Conservation (phyloP, 2,329 filamentous ascomycete species). For the Botrytis hyacinthi region DNA sequence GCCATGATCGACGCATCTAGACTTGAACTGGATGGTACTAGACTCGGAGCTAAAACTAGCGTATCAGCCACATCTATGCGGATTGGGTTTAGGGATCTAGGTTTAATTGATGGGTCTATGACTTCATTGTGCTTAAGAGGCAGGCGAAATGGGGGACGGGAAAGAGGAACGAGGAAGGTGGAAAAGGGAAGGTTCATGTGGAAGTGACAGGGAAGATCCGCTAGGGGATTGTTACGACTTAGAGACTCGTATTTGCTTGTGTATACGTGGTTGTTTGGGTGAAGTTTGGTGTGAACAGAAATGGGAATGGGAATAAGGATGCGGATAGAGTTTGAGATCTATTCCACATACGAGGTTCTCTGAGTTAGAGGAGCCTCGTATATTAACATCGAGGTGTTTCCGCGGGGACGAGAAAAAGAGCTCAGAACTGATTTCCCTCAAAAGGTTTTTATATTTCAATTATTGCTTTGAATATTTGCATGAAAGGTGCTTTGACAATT, state of each 20-base stretch:
- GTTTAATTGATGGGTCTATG: background rate
- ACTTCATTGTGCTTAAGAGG: slow-evolving; percentile 6
- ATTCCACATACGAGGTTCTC: background rate
- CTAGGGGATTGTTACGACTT: background rate
- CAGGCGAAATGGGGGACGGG: background rate
- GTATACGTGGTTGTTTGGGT: background rate
- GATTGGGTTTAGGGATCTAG: background rate
- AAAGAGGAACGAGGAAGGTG: background rate
- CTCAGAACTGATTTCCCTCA: background rate
- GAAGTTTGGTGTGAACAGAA: too few species aligned
- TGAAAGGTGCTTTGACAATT: background rate
- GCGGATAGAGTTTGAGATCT: background rate
- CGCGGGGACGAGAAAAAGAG: background rate
- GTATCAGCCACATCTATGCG: background rate
- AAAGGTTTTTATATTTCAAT: background rate
- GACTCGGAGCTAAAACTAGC: background rate
- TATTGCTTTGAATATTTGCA: background rate
- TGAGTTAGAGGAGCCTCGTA: background rate
- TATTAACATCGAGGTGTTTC: background rate
- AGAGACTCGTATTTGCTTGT: background rate
- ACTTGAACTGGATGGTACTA: background rate
- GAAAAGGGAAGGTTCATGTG: background rate
- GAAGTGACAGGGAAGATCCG: background rate
- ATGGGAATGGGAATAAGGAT: too few species aligned
- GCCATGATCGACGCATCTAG: background rate